Conservation (phyloP, 306 rosid genomes). For the Corylus heterophylla region DNA sequence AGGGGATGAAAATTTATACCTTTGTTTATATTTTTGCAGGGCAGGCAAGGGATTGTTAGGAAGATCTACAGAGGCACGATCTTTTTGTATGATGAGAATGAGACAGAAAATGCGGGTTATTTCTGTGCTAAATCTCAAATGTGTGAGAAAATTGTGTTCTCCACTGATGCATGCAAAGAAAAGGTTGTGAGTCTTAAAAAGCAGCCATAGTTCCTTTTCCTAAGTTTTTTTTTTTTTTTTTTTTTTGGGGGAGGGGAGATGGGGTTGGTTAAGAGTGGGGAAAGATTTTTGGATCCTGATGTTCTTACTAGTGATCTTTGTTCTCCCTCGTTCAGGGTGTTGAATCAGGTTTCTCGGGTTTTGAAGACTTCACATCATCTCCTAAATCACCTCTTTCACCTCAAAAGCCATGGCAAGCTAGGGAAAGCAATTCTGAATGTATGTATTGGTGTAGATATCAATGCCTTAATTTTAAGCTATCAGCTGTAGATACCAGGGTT, state of each 20-base stretch:
- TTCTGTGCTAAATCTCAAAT: conserved; percentile 67
- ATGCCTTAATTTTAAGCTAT: conserved; percentile 16
- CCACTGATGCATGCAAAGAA: conserved; percentile 45
- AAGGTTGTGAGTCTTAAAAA: conserved; percentile 52
- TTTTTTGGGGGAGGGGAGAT: neutral
- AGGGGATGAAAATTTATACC: conserved; percentile 18
- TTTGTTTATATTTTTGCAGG: conserved; percentile 57
- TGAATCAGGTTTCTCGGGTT: conserved; percentile 48
- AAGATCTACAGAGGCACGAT: conserved; percentile 71
- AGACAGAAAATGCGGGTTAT: conserved; percentile 76
- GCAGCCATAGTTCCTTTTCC: conserved; percentile 7
- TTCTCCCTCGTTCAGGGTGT: conserved; percentile 55
- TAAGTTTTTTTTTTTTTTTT: neutral
- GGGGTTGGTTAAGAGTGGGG: too few species aligned
- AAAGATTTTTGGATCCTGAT: conserved; percentile 12
- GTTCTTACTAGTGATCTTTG: conserved; percentile 18
- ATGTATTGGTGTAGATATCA: conserved; percentile 30
- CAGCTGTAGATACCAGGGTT: conserved; percentile 21
- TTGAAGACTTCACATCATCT: conserved; percentile 72
- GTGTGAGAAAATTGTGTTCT: conserved; percentile 83
- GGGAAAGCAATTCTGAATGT: conserved; percentile 62
- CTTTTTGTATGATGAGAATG: conserved; percentile 66
- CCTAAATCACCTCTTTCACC: conserved; percentile 94
- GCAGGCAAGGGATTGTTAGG: conserved; percentile 80
- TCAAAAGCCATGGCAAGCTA: conserved; percentile 70